These are phyloP conservation scores for Meira nashicola DNA, from an alignment of 1,284 basidiomycete genomes.

Conservation along the genomic window DNA sequence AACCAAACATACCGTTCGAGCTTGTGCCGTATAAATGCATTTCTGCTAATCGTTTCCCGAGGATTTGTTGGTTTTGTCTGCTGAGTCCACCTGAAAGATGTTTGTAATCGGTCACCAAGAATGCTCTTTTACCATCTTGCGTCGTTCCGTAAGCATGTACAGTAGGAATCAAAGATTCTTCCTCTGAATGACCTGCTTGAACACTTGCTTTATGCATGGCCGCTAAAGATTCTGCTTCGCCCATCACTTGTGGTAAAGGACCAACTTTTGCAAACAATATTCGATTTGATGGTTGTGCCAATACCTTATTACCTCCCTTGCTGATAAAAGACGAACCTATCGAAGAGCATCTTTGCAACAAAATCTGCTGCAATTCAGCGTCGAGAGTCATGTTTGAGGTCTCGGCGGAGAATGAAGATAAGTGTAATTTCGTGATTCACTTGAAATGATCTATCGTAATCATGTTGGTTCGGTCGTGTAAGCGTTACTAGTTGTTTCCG, in stretches of 20 bases:
- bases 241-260: conserved; percentile 6
- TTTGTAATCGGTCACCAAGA: conserved; percentile 20
- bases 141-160: conserved; percentile 16
- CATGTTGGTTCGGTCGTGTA: no score
- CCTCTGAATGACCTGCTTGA: conserved; percentile 7
- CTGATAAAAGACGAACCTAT: background rate
- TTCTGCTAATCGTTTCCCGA: conserved; percentile 16
- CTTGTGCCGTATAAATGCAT: conserved; percentile 15
- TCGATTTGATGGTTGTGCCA: conserved; percentile 10
- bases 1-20: conserved; percentile 15
- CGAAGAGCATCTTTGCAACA: conserved; percentile 2
- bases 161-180: conserved; percentile 11
- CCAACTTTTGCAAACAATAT: conserved; percentile 9
- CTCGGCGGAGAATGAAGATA: no score
- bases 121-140: conserved; percentile 7
- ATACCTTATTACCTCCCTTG: background rate
- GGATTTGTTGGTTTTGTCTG: conserved; percentile 4
- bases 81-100: conserved; percentile 2
- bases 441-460: no score
- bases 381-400: conserved; percentile 2
- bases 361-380: conserved; percentile 5
- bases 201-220: conserved; percentile 10
- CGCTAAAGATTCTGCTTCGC: conserved; percentile 11
- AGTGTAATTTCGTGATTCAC: no score
- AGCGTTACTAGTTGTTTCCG: no score